Conservation (phyloP, 441 rosid species). For the Erysimum cheiri region DNA sequence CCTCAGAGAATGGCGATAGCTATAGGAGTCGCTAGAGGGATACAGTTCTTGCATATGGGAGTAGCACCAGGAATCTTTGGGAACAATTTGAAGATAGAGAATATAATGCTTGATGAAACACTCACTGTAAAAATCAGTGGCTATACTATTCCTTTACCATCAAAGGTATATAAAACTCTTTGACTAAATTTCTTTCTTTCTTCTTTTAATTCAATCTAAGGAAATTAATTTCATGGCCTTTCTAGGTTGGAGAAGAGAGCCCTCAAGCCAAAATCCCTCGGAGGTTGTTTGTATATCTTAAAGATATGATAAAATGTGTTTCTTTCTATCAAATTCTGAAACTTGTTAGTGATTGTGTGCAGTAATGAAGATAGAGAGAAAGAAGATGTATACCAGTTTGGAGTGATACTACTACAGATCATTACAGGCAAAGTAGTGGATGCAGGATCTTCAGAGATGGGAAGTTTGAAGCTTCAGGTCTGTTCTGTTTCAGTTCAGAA, state of each 20-base stretch:
- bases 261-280: conserved; percentile 40
- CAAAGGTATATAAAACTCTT: conserved; percentile 54
- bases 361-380: conserved; percentile 62
- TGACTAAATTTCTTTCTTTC: neutral
- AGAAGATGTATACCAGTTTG: conserved; percentile 87
- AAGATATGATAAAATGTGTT: conserved; percentile 8
- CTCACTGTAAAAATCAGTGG: conserved; percentile 73
- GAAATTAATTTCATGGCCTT: conserved; percentile 18
- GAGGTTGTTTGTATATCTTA: conserved; percentile 40
- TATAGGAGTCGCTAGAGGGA: conserved; percentile 83
- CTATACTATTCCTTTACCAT: conserved; percentile 73
- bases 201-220: conserved; percentile 7
- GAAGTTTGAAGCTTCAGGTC: conserved; percentile 63
- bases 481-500: conserved; percentile 4
- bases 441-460: conserved; percentile 52
- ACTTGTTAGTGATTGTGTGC: conserved; percentile 33
- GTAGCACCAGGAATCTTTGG: conserved; percentile 81
- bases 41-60: conserved; percentile 90
- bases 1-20: conserved; percentile 85
- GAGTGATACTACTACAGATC: conserved; percentile 65
- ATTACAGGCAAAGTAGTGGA: conserved; percentile 59
- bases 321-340: conserved; percentile 3
- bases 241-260: conserved; percentile 66
- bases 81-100: conserved; percentile 72
- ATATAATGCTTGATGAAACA: conserved; percentile 76